Percentiles rank a stretch among this genome's conserved stretches.
Conservation (phyloP, 75 land plant species). For the Sequoiadendron giganteum region DNA sequence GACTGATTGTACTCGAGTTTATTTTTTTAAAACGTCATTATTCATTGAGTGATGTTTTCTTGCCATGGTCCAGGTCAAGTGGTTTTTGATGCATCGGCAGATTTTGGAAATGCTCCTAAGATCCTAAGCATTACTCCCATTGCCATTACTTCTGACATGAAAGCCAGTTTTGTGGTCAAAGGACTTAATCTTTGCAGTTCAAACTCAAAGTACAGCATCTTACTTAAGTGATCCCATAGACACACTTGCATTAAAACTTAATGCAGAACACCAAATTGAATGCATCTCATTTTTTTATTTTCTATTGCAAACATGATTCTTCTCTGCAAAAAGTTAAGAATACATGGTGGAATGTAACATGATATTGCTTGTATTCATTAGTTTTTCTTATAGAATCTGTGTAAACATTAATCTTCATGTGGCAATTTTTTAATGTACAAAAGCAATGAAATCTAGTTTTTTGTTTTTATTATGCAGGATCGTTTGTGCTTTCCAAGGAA, state of each 20-base stretch:
- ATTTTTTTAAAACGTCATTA: not conserved
- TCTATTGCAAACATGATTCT: not conserved
- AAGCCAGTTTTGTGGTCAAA: constrained; percentile 42
- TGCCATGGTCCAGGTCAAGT: constrained; percentile 48
- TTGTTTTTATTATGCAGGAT: constrained; percentile 44
- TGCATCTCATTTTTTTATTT: not conserved
- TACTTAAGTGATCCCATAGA: not conserved
- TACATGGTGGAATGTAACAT: not conserved
- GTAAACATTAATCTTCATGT: not conserved
- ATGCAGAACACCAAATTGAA: not conserved
- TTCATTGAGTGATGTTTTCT: not conserved
- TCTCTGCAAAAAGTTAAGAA: not conserved
- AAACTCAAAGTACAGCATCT: constrained; percentile 41
- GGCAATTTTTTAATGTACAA: not conserved
- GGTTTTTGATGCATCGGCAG: constrained; percentile 33
- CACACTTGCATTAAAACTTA: not conserved
- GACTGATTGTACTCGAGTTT: not conserved
- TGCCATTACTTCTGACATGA: constrained; percentile 51
- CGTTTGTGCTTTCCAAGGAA: constrained; percentile 71
- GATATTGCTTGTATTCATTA: not conserved
- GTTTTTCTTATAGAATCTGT: not conserved
- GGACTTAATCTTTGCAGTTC: constrained; percentile 47
- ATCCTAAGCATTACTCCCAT: constrained; percentile 53
- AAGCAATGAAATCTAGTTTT: not conserved
- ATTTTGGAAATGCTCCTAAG: constrained; percentile 12